phyloP scores from a whole-genome alignment of 179 eudicot genomes.

The Beta corolliflora region DNA sequence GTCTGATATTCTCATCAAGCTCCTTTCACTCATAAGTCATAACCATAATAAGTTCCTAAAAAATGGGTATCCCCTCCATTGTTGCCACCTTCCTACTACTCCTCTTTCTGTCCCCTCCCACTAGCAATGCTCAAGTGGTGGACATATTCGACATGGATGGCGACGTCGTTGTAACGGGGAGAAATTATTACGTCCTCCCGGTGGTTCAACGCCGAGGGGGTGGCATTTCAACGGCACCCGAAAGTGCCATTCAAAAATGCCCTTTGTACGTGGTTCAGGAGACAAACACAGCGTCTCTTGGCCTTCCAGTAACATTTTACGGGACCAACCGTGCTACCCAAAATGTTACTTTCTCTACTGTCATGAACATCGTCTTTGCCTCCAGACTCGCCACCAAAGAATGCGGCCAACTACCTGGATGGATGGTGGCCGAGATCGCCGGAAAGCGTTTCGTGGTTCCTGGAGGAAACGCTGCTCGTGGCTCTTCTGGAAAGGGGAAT shows the following conservation, averaged over 20 bases:
- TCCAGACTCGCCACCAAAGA: neutral
- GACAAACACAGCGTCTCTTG: neutral
- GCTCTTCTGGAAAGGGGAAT: neutral
- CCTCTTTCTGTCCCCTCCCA: neutral
- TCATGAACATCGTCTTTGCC: neutral
- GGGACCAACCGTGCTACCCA: neutral
- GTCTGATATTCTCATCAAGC: neutral
- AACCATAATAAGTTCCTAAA: neutral
- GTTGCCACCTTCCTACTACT: neutral
- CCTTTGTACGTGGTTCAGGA: constrained; percentile 6
- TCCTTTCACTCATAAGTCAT: neutral
- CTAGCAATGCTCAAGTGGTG: neutral
- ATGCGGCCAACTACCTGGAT: neutral
- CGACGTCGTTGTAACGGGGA: neutral
- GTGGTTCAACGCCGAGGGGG: constrained; percentile 11
- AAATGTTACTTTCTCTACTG: neutral
- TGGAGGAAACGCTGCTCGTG: neutral
- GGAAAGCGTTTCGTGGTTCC: neutral
- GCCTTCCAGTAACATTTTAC: neutral
- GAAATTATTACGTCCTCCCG: constrained; percentile 3
- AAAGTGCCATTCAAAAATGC: neutral
- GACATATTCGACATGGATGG: neutral
- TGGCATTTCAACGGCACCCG: neutral
- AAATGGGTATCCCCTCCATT: neutral
- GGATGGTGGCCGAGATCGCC: neutral